Evolutionary conservation across 352 stramenopile genomes (phyloP), one percentile per base, ranked within the genome.

Genomic region (Globisporangium apiculatum): DNA sequence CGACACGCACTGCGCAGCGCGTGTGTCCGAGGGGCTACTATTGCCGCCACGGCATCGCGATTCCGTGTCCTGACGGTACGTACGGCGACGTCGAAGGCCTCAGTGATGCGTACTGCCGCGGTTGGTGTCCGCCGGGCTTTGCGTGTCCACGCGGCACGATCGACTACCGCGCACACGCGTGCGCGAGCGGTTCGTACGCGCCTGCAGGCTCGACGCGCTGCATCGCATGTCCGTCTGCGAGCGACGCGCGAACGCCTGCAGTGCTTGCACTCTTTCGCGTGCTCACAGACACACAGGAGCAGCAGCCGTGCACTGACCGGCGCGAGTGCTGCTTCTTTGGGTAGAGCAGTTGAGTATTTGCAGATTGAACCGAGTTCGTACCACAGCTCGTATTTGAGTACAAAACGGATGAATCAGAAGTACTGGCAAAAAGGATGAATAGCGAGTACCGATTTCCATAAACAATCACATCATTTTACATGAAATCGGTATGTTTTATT

Each of bases 51-150:
- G 85, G 83, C n/a, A 75, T 91, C 52, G 60, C 68, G 38, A 81
- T 86, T 15, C 74, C 69, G 7, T 91, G 80, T 67, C 83, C 83
- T 5, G 71, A 75, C 55, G 83, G 86, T 37, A 87, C 72, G 0
- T 94, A 79, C 53, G 76, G 82, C 11, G 66, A 84, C 31, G 40
- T 55, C 0, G 66, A 84, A 51, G 73, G 76, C 1, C 58, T 91
- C 0, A 89, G 67, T 36, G 69, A 63, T 17, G 57, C 54, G 1
- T 69, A 69, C 24, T 96, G 84, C 57, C 66, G 57, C 12, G 84
- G 83, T 0, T 87, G 73, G 76, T 96, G 84, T 54, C 76, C 76
- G 0, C 58, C 81, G 0, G 83, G 84, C 0, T 92, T 64, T 64
- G 88, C 65, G 42, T 95, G 86, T 60, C 80, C 80, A 5, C 68